A percentile compares a stretch with the other conserved stretches of the same genome.
These are phyloP conservation scores for Populus pruinosa DNA, from an alignment of 345 rosid genomes.

Conservation along the genomic window DNA sequence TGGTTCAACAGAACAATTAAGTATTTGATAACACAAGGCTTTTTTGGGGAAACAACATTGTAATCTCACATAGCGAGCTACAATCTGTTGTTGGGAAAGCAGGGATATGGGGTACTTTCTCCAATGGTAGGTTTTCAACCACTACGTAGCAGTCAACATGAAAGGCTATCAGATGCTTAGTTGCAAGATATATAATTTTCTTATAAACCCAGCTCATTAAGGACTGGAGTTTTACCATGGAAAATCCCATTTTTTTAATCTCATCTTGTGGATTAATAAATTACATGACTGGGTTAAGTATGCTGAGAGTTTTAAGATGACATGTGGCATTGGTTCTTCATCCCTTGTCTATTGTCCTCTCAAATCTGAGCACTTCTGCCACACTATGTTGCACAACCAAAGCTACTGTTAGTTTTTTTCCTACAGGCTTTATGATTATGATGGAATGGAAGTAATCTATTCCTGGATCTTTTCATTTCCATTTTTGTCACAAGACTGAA, in stretches of 20 bases:
- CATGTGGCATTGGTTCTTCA: background rate
- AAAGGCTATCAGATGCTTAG: background rate
- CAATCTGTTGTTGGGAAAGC: background rate
- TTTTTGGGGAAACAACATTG: background rate
- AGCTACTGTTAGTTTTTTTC: background rate
- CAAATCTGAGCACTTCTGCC: background rate
- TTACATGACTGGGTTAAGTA: background rate
- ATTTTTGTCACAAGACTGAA: background rate
- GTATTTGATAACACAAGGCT: background rate
- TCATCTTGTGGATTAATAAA: background rate
- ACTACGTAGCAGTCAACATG: background rate
- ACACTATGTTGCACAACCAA: background rate
- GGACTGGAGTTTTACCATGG: background rate
- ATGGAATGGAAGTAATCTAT: background rate
- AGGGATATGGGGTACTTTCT: background rate
- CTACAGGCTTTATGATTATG: background rate
- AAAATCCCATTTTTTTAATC: background rate
- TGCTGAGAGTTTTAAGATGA: background rate
- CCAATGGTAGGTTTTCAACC: background rate
- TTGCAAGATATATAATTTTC: background rate
- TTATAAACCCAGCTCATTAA: background rate
- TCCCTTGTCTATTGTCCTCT: background rate
- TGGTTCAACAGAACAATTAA: background rate
- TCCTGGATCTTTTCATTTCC: background rate
- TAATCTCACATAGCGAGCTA: background rate